Percentiles rank a stretch among this genome's conserved stretches.
Conservation (phyloP, 164 flowering plant genomes). For the Dillenia suffruticosa region DNA sequence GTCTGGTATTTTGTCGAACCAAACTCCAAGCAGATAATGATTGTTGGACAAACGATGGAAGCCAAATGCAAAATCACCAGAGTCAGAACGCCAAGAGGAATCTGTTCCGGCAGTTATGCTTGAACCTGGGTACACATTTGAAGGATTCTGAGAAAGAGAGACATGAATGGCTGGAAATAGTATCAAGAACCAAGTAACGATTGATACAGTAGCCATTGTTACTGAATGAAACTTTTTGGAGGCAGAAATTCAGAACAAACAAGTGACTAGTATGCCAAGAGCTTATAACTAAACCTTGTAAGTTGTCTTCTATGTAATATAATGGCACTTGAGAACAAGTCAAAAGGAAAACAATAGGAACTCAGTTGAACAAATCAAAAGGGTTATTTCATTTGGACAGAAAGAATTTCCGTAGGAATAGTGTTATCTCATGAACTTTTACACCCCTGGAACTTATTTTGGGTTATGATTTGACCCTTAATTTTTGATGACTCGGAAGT, state of each 20-base stretch:
- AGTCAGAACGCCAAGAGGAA: conserved; percentile 1
- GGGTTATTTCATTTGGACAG: no score
- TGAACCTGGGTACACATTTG: background rate
- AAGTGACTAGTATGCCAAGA: no score
- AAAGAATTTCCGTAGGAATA: no score
- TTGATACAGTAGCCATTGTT: background rate
- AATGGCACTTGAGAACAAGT: no score
- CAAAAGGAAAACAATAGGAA: no score
- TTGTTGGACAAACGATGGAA: background rate
- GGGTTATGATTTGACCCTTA: no score
- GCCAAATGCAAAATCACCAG: conserved; percentile 3
- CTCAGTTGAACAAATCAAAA: no score
- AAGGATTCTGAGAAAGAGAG: conserved; percentile 1
- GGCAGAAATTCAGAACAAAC: background rate
- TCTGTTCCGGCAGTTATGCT: background rate
- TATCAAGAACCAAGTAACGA: conserved; percentile 1
- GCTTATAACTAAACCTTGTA: no score
- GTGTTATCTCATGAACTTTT: no score
- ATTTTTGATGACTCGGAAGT: no score
- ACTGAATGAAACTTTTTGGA: background rate
- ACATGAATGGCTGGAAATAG: conserved; percentile 1
- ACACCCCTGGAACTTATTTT: no score
- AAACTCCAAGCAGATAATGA: background rate
- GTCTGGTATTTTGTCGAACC: background rate
- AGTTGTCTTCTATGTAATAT: no score